Conservation (phyloP, 73 alveolate genomes). For the Tetrahymena thermophila region DNA sequence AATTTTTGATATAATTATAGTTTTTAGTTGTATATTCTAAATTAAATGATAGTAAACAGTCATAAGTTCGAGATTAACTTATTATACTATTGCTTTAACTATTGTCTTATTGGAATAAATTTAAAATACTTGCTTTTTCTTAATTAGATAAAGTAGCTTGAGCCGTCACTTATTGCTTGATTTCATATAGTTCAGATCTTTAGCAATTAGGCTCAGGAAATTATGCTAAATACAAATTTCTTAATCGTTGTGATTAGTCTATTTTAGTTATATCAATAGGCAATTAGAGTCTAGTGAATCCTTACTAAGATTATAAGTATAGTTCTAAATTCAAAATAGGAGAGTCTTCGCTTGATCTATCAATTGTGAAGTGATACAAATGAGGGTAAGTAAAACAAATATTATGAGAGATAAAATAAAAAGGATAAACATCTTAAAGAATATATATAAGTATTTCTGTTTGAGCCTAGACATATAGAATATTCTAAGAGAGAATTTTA, state of each 20-base stretch:
- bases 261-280: neutral
- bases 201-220: neutral
- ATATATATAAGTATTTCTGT: neutral
- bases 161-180: neutral
- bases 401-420: neutral
- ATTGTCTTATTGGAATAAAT: neutral
- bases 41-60: neutral
- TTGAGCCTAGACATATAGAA: neutral
- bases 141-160: neutral
- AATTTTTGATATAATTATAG: neutral
- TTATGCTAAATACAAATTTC: neutral
- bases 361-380: neutral
- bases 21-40: neutral
- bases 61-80: neutral
- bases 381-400: neutral
- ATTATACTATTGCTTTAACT: neutral
- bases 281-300: neutral
- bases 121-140: neutral
- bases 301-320: neutral
- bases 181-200: neutral
- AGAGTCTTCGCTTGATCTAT: neutral
- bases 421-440: neutral
- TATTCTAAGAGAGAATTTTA: neutral
- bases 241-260: neutral
- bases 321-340: neutral